phyloP scores from a whole-genome alignment of 345 rosid genomes.

The Limnanthes douglasii region DNA sequence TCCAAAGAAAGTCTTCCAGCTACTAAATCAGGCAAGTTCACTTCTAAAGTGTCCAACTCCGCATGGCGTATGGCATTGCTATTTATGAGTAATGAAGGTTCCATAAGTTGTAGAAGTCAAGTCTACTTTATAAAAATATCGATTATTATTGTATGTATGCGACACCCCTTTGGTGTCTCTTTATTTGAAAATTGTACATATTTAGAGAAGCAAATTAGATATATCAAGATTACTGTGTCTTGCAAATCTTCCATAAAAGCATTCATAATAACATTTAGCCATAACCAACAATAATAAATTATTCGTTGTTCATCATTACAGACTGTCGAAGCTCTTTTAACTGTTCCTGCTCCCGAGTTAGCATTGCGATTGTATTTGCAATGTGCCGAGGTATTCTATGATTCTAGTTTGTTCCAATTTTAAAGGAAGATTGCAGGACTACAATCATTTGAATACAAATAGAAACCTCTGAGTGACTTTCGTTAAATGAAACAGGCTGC shows the following conservation, averaged over 20 bases:
- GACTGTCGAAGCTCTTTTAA: constrained; percentile 69
- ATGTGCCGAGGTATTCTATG: constrained; percentile 80
- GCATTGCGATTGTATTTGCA: constrained; percentile 79
- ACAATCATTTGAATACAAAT: constrained; percentile 1
- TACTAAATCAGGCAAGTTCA: constrained; percentile 58
- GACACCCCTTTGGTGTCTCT: no score
- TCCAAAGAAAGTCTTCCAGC: constrained; percentile 85
- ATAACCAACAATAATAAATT: no score
- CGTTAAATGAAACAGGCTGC: constrained; percentile 61
- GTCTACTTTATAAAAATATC: no score
- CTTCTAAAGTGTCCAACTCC: constrained; percentile 4
- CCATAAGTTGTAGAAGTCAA: no score
- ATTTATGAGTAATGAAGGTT: no score
- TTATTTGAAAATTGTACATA: no score
- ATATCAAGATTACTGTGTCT: no score
- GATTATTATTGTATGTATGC: no score
- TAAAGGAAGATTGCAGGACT: constrained; percentile 2
- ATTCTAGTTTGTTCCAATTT: constrained; percentile 1
- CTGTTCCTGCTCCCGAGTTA: constrained; percentile 77
- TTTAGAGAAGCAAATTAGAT: no score
- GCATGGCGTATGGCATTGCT: not conserved
- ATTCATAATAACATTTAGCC: no score
- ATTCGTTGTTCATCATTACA: constrained; percentile 23
- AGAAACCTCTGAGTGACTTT: constrained; percentile 8
- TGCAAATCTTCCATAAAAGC: no score